A percentile compares a stretch with the other conserved stretches of the same genome.
Conservation (phyloP, 73 alveolate species). For the Tetrahymena elliotti region DNA sequence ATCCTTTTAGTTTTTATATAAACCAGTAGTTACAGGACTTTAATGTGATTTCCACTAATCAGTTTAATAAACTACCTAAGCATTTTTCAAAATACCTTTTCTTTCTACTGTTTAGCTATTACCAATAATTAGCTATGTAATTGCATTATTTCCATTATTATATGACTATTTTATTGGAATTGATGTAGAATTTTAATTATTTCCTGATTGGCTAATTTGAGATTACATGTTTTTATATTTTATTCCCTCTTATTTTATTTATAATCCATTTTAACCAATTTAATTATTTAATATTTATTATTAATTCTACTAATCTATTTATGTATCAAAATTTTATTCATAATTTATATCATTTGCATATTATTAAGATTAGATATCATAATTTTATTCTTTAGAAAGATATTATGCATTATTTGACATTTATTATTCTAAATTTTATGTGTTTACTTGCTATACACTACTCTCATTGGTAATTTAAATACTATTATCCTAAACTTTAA, state of each 20-base stretch:
- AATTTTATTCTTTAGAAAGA: not conserved
- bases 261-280: not conserved
- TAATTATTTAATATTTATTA: no score
- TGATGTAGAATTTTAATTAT: not conserved
- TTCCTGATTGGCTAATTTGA: not conserved
- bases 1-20: not conserved
- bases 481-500: not conserved
- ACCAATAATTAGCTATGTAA: not conserved
- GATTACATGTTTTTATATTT: no score
- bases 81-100: not conserved
- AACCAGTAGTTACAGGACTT: not conserved
- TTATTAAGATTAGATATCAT: not conserved
- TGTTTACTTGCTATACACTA: not conserved
- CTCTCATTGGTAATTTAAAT: no score
- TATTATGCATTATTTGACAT: not conserved
- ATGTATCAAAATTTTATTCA: not conserved
- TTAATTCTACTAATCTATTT: not conserved
- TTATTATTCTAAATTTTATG: not conserved
- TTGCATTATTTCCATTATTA: not conserved
- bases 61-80: not conserved
- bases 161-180: not conserved
- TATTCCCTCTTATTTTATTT: not conserved
- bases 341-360: no score
- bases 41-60: not conserved
- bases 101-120: not conserved